These are phyloP conservation scores for Scheffersomyces lignicola DNA, from an alignment of 1,139 yeast species.

Conservation along the genomic window DNA sequence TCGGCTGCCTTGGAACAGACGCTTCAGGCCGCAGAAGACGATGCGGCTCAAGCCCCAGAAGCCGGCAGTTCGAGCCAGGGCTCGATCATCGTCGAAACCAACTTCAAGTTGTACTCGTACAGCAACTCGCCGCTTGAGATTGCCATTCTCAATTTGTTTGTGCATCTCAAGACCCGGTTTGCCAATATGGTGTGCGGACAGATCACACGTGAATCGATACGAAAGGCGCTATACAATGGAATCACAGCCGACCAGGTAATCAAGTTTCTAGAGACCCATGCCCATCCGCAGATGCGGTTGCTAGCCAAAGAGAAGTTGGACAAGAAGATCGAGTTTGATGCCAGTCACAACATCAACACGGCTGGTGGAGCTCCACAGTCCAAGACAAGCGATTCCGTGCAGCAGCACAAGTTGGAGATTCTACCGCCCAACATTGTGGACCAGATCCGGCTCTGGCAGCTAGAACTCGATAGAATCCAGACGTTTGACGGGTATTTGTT, in stretches of 20 bases:
- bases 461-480: slow-evolving; percentile 89
- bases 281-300: slow-evolving; percentile 87
- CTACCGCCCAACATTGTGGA: slow-evolving; percentile 96
- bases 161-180: slow-evolving; percentile 79
- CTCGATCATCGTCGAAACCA: slow-evolving; percentile 86
- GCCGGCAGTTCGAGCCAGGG: slow-evolving; percentile 43
- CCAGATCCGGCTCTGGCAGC: slow-evolving; percentile 93
- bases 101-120: slow-evolving; percentile 89
- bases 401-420: slow-evolving; percentile 56
- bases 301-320: slow-evolving; percentile 67
- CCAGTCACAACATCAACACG: slow-evolving; percentile 57
- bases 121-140: slow-evolving; percentile 95
- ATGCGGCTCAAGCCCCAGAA: slow-evolving; percentile 18
- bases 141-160: slow-evolving; percentile 86
- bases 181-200: slow-evolving; percentile 93
- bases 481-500: slow-evolving; percentile 86
- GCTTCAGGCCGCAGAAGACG: slow-evolving; percentile 32
- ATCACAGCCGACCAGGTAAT: slow-evolving; percentile 95
- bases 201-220: slow-evolving; percentile 86
- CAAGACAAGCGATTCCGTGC: slow-evolving; percentile 22
- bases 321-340: slow-evolving; percentile 65
- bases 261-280: slow-evolving; percentile 84
- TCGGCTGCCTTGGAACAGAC: slow-evolving; percentile 69
- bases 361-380: slow-evolving; percentile 42
- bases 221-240: slow-evolving; percentile 82